A percentile compares a stretch with the other conserved stretches of the same genome.
Evolutionary conservation across 257 asterid species (phyloP).

Genomic region (Rhazya stricta): DNA sequence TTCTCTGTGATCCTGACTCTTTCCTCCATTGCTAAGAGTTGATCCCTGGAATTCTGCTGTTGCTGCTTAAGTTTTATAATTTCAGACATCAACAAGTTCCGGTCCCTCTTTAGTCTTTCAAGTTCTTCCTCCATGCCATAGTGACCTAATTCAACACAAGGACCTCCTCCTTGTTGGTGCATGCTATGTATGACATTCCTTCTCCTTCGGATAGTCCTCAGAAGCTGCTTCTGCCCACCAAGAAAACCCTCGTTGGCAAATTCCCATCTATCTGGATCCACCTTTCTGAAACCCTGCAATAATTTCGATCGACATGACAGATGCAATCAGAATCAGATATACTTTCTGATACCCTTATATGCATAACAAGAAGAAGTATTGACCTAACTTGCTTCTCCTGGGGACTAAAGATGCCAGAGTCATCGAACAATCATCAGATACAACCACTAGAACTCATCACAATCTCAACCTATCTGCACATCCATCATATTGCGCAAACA

Average conservation of each 20-base stretch:
- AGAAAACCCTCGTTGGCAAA: slow-evolving; percentile 90
- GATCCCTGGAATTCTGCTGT: slow-evolving; percentile 54
- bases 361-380: slow-evolving; percentile 26
- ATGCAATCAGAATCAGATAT: not conserved
- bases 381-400: slow-evolving; percentile 34
- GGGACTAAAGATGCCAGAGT: slow-evolving; percentile 17
- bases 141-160: slow-evolving; percentile 57
- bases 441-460: slow-evolving; percentile 35
- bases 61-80: slow-evolving; percentile 62
- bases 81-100: slow-evolving; percentile 53
- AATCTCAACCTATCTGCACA: slow-evolving; percentile 17
- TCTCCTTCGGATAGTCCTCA: slow-evolving; percentile 75
- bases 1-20: slow-evolving; percentile 44
- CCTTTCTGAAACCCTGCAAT: slow-evolving; percentile 86
- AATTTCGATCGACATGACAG: not conserved
- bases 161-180: slow-evolving; percentile 40
- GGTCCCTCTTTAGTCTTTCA: slow-evolving; percentile 53
- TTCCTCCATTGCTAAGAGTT: slow-evolving; percentile 52
- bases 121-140: slow-evolving; percentile 76
- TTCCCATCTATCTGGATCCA: slow-evolving; percentile 92
- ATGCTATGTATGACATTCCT: slow-evolving; percentile 38
- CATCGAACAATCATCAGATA: slow-evolving; percentile 39
- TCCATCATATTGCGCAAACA: slow-evolving; percentile 13
- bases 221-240: slow-evolving; percentile 86
- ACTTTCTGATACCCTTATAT: not conserved